A percentile compares a stretch with the other conserved stretches of the same genome.
Conservation (phyloP, 208 protist species). For the Trypanosomatidae sp. region DNA sequence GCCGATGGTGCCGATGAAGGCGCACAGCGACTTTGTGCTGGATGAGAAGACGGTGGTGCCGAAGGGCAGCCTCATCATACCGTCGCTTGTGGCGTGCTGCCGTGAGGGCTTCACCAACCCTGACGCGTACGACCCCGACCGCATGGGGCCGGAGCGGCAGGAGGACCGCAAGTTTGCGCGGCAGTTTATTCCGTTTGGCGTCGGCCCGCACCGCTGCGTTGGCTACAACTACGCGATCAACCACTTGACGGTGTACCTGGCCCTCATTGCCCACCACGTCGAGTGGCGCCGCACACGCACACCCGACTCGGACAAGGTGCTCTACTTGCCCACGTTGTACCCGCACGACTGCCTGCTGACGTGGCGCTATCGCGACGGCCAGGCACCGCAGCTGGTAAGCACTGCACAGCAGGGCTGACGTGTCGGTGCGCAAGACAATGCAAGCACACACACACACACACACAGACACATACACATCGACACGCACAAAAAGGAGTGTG, state of each 20-base stretch:
- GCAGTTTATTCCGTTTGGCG: conserved; percentile 88
- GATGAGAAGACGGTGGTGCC: conserved; percentile 73
- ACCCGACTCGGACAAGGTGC: conserved; percentile 78
- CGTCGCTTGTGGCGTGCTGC: conserved; percentile 82
- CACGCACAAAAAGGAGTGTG: no score
- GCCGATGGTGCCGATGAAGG: conserved; percentile 78
- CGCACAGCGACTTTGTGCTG: conserved; percentile 59
- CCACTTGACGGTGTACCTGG: conserved; percentile 86
- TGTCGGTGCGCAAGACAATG: conserved; percentile 4
- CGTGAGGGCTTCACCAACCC: conserved; percentile 85
- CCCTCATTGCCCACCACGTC: conserved; percentile 40
- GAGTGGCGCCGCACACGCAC: conserved; percentile 78
- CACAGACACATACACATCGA: no score
- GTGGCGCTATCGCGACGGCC: conserved; percentile 44
- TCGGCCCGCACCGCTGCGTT: conserved; percentile 87
- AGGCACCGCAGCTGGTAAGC: conserved; percentile 4
- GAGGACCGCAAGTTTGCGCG: conserved; percentile 84
- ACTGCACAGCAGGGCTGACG: not conserved
- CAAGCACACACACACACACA: no score
- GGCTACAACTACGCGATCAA: conserved; percentile 92
- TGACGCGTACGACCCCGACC: conserved; percentile 88
- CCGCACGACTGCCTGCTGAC: conserved; percentile 78
- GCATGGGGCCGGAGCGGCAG: conserved; percentile 78
- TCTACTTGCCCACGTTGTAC: conserved; percentile 88
- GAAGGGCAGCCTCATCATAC: conserved; percentile 86